A percentile compares a stretch with the other conserved stretches of the same genome.
These are phyloP conservation scores for Aspergillus tubingensis DNA, from an alignment of 2,329 filamentous ascomycete species.

Conservation along the genomic window DNA sequence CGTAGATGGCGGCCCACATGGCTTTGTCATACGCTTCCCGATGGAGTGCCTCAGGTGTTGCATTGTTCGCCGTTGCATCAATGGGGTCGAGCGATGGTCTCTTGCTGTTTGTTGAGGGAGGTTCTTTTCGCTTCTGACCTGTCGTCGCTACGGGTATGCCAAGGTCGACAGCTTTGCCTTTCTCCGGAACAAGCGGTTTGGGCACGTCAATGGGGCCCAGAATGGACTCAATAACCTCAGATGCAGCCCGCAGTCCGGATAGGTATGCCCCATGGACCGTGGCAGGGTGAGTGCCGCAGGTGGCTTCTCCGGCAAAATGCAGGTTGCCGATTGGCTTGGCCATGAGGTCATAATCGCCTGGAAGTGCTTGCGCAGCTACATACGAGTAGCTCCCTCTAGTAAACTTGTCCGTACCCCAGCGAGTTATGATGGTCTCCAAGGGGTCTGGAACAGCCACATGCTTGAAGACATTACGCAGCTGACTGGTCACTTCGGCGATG, in stretches of 20 bases:
- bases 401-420: constrained; percentile 89
- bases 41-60: constrained; percentile 30
- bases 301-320: constrained; percentile 95
- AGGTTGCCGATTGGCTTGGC: constrained; percentile 80
- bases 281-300: constrained; percentile 90
- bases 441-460: constrained; percentile 69
- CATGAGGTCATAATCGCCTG: constrained; percentile 92
- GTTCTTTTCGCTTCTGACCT: constrained; percentile 29
- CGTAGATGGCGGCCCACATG: constrained; percentile 58
- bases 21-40: constrained; percentile 58
- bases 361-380: constrained; percentile 76
- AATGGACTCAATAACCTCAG: constrained; percentile 78
- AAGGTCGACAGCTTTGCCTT: constrained; percentile 42
- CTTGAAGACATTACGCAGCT: constrained; percentile 75
- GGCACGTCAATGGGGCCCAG: constrained; percentile 79
- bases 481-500: constrained; percentile 74
- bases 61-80: constrained; percentile 17
- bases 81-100: neutral
- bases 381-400: constrained; percentile 95
- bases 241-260: constrained; percentile 85
- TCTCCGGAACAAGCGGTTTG: constrained; percentile 70
- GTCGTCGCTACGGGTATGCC: constrained; percentile 22
- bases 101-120: constrained; percentile 12
- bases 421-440: constrained; percentile 81
- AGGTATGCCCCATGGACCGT: constrained; percentile 97